Percentiles rank a stretch among this genome's conserved stretches.
These are phyloP conservation scores for Primulina eburnea DNA, from an alignment of 257 asterid species.

Conservation along the genomic window DNA sequence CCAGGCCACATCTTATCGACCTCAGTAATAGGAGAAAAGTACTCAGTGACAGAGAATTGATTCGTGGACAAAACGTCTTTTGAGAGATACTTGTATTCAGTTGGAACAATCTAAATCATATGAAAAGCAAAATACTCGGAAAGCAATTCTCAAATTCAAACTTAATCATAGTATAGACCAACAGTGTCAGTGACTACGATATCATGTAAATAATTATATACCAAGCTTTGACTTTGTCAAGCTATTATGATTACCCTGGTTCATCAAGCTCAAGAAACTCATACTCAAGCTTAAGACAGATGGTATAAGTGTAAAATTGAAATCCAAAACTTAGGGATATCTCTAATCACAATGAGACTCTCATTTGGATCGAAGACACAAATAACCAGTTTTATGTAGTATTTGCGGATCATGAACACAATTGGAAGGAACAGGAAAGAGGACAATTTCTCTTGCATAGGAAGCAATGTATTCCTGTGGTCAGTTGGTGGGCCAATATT, in stretches of 20 bases:
- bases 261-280: slow-evolving; percentile 1
- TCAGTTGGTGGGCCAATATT: slow-evolving; percentile 1
- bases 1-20: slow-evolving; percentile 89
- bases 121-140: slow-evolving; percentile 20
- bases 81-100: slow-evolving; percentile 82
- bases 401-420: background rate
- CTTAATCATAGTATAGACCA: slow-evolving; percentile 14
- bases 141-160: slow-evolving; percentile 11
- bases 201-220: background rate
- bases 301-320: slow-evolving; percentile 2
- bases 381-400: slow-evolving; percentile 5
- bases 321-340: slow-evolving; percentile 14
- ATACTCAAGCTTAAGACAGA: background rate
- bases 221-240: slow-evolving; percentile 6
- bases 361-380: slow-evolving; percentile 16
- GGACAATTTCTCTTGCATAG: slow-evolving; percentile 9
- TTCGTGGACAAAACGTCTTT: slow-evolving; percentile 84
- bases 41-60: slow-evolving; percentile 94
- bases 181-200: background rate
- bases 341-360: slow-evolving; percentile 1
- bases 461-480: background rate
- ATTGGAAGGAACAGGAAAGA: slow-evolving; percentile 16
- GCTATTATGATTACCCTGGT: slow-evolving; percentile 1
- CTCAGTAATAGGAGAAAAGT: slow-evolving; percentile 81
- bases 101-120: slow-evolving; percentile 79